phyloP scores from a whole-genome alignment of 495 filamentous ascomycete genomes.

The Annulohypoxylon maeteangense region DNA sequence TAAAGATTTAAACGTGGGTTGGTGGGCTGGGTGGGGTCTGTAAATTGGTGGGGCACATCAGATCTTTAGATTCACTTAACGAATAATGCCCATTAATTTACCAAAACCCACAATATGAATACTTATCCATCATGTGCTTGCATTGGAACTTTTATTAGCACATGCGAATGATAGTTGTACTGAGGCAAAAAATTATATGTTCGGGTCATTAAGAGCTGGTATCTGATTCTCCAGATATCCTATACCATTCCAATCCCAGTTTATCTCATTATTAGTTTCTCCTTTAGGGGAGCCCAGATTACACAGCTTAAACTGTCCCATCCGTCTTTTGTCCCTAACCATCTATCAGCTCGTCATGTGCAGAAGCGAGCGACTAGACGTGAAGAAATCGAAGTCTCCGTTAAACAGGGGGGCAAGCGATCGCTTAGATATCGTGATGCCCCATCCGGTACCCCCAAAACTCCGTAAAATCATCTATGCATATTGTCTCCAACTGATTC shows the following conservation, averaged over 20 bases:
- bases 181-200: slow-evolving; percentile 22
- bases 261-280: slow-evolving; percentile 31
- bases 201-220: slow-evolving; percentile 29
- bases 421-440: slow-evolving; percentile 44
- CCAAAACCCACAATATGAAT: background rate
- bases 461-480: slow-evolving; percentile 45
- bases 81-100: slow-evolving; percentile 15
- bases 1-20: background rate
- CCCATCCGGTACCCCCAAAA: slow-evolving; percentile 31
- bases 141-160: background rate
- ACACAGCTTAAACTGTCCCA: slow-evolving; percentile 19
- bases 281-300: slow-evolving; percentile 18
- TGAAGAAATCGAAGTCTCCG: slow-evolving; percentile 22
- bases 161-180: background rate
- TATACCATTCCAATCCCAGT: slow-evolving; percentile 30
- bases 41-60: background rate
- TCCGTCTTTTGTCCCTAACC: slow-evolving; percentile 29
- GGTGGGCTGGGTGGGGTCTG: slow-evolving; percentile 11
- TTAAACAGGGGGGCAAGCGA: slow-evolving; percentile 41
- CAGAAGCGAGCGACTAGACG: slow-evolving; percentile 37
- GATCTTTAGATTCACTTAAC: slow-evolving; percentile 4
- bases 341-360: slow-evolving; percentile 31
- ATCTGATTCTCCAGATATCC: slow-evolving; percentile 39
- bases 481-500: slow-evolving; percentile 19
- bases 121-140: background rate